Evolutionary conservation across 2,329 filamentous ascomycete genomes (phyloP).

Genomic region (Cytospora piceicola): DNA sequence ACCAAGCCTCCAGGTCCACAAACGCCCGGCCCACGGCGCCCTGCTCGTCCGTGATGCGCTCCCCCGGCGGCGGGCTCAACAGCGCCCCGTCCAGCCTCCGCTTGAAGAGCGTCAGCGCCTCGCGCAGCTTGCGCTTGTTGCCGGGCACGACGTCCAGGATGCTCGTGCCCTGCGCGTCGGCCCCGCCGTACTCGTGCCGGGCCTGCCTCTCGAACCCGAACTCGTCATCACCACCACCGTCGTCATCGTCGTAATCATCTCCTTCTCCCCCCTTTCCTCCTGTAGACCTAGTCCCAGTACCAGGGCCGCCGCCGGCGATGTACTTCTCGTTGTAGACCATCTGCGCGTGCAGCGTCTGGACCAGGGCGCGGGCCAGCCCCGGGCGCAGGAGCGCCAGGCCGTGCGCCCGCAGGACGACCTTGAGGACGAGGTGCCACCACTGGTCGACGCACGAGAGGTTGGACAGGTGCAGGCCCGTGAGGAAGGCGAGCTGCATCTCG

Average conservation of each 20-base stretch:
- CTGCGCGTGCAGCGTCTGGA: slow-evolving; percentile 58
- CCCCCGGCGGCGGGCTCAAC: slow-evolving; percentile 36
- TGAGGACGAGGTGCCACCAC: slow-evolving; percentile 61
- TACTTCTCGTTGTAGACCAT: slow-evolving; percentile 56
- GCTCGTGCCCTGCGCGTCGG: slow-evolving; percentile 26
- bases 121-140: slow-evolving; percentile 44
- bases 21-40: slow-evolving; percentile 53
- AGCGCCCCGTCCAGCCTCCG: slow-evolving; percentile 55
- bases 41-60: slow-evolving; percentile 45
- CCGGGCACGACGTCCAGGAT: slow-evolving; percentile 42
- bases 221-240: no score
- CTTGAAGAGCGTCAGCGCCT: slow-evolving; percentile 58
- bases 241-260: not conserved
- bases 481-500: slow-evolving; percentile 64
- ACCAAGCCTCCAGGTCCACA: slow-evolving; percentile 51
- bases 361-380: slow-evolving; percentile 49
- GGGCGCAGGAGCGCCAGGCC: slow-evolving; percentile 49
- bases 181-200: slow-evolving; percentile 5
- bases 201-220: not conserved
- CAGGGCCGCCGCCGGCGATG: slow-evolving; percentile 43
- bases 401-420: slow-evolving; percentile 56
- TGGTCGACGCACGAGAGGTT: slow-evolving; percentile 65
- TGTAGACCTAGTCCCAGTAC: not conserved
- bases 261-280: not conserved
- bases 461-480: slow-evolving; percentile 60